Evolutionary conservation across 1,284 basidiomycete species (phyloP).

Genomic region (Neolentinus lepideus): DNA sequence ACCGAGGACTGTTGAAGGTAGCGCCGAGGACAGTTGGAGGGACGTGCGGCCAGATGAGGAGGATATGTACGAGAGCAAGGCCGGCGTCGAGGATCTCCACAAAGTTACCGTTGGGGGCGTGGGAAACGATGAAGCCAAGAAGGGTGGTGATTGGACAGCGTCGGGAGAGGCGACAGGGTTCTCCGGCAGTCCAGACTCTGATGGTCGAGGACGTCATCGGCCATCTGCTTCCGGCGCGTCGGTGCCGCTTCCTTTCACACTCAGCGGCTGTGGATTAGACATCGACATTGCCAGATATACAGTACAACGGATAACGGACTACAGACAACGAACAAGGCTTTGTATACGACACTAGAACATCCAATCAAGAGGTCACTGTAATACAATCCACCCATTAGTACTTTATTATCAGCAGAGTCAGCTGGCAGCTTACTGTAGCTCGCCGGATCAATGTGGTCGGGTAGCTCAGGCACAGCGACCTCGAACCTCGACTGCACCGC

Average conservation of each 20-base stretch:
- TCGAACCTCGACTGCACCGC: conserved; percentile 90
- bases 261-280: neutral
- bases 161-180: neutral
- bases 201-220: neutral
- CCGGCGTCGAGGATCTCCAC: neutral
- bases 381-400: neutral
- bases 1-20: neutral
- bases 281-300: too few relatives aligned
- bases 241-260: neutral
- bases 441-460: conserved; percentile 87
- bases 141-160: neutral
- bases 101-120: neutral
- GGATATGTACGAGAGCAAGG: neutral
- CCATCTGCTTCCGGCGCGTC: neutral
- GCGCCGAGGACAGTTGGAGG: neutral
- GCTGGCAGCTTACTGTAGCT: conserved; percentile 65
- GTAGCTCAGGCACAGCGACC: conserved; percentile 88
- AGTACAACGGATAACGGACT: too few relatives aligned
- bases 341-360: too few relatives aligned
- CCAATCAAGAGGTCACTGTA: conserved; percentile 31
- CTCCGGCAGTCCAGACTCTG: neutral
- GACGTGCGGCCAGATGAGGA: neutral
- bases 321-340: too few relatives aligned
- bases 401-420: conserved; percentile 1
- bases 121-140: neutral